Evolutionary conservation across 306 rosid species (phyloP).

Genomic region (Vigna radiata): DNA sequence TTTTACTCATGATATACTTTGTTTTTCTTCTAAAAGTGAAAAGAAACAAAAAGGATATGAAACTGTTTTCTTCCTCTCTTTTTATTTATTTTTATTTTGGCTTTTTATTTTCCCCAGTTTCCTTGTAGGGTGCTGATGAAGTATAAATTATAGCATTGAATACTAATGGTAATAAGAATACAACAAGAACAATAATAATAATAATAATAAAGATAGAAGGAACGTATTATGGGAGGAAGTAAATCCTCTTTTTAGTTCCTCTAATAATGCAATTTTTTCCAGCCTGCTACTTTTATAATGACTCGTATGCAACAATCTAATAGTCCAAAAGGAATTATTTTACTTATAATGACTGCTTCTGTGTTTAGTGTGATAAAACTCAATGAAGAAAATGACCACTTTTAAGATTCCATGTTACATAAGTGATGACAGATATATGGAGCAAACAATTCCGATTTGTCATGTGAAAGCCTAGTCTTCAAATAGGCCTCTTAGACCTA

Average conservation of each 20-base stretch:
- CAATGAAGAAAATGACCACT: not conserved
- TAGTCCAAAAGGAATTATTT: not conserved
- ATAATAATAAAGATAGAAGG: not conserved
- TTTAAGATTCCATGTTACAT: not conserved
- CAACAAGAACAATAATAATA: too few relatives aligned
- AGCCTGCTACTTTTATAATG: not conserved
- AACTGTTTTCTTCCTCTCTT: slow-evolving; percentile 1
- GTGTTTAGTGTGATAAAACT: slow-evolving; percentile 12
- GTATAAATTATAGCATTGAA: not conserved
- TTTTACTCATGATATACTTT: not conserved
- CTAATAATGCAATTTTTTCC: not conserved
- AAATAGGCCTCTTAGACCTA: not conserved
- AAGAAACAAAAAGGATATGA: not conserved
- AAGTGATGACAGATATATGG: not conserved
- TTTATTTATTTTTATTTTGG: not conserved
- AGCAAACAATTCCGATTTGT: not conserved
- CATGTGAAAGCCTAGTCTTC: not conserved
- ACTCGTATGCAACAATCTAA: not conserved
- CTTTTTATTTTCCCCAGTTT: not conserved
- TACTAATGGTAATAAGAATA: not conserved
- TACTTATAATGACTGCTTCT: not conserved
- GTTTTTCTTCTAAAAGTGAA: not conserved
- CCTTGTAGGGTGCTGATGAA: not conserved
- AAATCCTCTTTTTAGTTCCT: slow-evolving; percentile 7
- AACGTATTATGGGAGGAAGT: not conserved